These are phyloP conservation scores for Neocucurbitaria cava DNA, from an alignment of 2,329 filamentous ascomycete genomes.

Conservation along the genomic window DNA sequence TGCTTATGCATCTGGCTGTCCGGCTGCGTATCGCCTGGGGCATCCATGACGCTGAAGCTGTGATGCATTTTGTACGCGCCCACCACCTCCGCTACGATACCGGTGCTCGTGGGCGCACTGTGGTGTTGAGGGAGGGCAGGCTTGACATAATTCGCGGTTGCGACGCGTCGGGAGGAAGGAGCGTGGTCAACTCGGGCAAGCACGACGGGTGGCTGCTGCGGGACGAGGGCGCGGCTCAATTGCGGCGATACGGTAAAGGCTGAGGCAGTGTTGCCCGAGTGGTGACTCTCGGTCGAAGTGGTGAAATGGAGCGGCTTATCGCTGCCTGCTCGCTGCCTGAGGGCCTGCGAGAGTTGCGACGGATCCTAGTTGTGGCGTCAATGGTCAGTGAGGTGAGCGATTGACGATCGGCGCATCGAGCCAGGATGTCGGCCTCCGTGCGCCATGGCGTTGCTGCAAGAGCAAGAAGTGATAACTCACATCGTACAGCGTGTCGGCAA, in stretches of 20 bases:
- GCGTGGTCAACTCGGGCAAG: slow-evolving; percentile 18
- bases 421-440: slow-evolving; percentile 31
- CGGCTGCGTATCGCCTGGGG: slow-evolving; percentile 55
- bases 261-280: slow-evolving; percentile 15
- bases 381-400: slow-evolving; percentile 28
- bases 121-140: slow-evolving; percentile 35
- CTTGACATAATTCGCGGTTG: slow-evolving; percentile 36
- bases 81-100: slow-evolving; percentile 22
- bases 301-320: slow-evolving; percentile 30
- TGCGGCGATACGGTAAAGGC: slow-evolving; percentile 11
- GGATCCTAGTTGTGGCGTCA: slow-evolving; percentile 41
- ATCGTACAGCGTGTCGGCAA: slow-evolving; percentile 41
- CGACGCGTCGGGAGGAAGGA: slow-evolving; percentile 39
- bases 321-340: slow-evolving; percentile 43
- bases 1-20: slow-evolving; percentile 56
- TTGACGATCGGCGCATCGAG: slow-evolving; percentile 31
- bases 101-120: slow-evolving; percentile 40
- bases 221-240: slow-evolving; percentile 6
- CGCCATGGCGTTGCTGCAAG: slow-evolving; percentile 19
- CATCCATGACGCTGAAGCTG: slow-evolving; percentile 50
- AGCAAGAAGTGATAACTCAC: slow-evolving; percentile 35
- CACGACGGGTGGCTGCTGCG: slow-evolving; percentile 22
- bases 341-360: slow-evolving; percentile 45
- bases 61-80: slow-evolving; percentile 35
- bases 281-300: slow-evolving; percentile 28